These are phyloP conservation scores for Coniochaeta sp. DNA, from an alignment of 2,329 filamentous ascomycete genomes.

Conservation along the genomic window DNA sequence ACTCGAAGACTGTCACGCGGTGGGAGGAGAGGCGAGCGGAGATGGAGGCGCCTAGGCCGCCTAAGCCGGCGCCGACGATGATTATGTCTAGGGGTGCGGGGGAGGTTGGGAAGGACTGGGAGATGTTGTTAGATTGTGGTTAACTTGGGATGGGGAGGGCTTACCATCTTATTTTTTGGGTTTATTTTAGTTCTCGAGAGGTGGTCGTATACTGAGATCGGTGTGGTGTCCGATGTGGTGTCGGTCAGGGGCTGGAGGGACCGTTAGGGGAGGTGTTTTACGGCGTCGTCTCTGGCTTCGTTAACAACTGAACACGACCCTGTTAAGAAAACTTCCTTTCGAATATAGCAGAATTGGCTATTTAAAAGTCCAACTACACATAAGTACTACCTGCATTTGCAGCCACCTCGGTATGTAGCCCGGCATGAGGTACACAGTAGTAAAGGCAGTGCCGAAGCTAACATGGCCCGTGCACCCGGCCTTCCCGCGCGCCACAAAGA, in stretches of 20 bases:
- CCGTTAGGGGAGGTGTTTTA: no score
- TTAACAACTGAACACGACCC: no score
- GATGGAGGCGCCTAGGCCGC: conserved; percentile 11
- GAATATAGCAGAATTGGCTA: no score
- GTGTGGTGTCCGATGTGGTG: no score
- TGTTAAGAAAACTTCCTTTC: no score
- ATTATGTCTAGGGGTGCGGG: conserved; percentile 10
- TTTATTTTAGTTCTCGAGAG: no score
- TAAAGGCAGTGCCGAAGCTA: background rate
- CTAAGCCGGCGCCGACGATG: conserved; percentile 13
- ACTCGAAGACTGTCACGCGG: conserved; percentile 8
- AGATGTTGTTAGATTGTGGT: no score
- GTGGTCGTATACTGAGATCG: no score
- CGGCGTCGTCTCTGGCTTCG: no score
- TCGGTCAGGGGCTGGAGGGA: no score
- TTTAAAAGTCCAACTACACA: no score
- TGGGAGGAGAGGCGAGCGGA: conserved; percentile 9
- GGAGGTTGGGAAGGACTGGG: background rate
- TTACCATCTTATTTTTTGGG: background rate
- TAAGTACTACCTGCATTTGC: no score
- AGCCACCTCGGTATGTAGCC: background rate
- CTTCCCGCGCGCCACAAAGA: background rate
- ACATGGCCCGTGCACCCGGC: background rate
- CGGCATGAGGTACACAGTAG: background rate
- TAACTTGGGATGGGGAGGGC: background rate